Evolutionary conservation across 352 stramenopile genomes (phyloP).

Genomic region (Pythium brachiatum): DNA sequence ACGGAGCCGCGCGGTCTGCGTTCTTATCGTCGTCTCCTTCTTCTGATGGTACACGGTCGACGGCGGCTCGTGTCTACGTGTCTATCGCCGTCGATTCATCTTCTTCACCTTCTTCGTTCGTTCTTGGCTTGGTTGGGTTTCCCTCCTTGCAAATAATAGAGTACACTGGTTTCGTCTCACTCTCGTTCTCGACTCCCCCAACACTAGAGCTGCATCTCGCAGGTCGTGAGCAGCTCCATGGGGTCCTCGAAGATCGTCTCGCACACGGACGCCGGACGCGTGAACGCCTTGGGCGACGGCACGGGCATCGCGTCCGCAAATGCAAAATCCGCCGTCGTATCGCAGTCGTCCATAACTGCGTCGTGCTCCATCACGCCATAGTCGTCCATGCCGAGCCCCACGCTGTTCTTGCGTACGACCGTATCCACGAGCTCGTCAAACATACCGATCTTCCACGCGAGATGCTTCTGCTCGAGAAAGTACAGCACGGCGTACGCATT

Average conservation of each 20-base stretch:
- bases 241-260: conserved; percentile 45
- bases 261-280: conserved; percentile 19
- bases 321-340: conserved; percentile 21
- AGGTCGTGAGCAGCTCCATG: conserved; percentile 38
- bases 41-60: conserved; percentile 4
- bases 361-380: conserved; percentile 45
- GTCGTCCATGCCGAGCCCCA: conserved; percentile 31
- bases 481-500: conserved; percentile 69
- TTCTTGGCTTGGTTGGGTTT: conserved; percentile 3
- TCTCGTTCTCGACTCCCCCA: conserved; percentile 11
- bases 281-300: conserved; percentile 6
- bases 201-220: conserved; percentile 35
- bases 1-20: neutral
- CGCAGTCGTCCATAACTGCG: conserved; percentile 10
- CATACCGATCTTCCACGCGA: conserved; percentile 66
- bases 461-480: conserved; percentile 76
- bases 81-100: conserved; percentile 1
- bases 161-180: conserved; percentile 24
- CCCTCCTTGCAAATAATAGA: conserved; percentile 27
- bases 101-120: conserved; percentile 12
- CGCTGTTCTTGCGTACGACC: conserved; percentile 52
- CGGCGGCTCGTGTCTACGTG: neutral
- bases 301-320: conserved; percentile 10
- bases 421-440: conserved; percentile 80
- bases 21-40: conserved; percentile 6